Evolutionary conservation across 148 eudicot species (phyloP), one percentile per base, ranked within the genome.

Genomic region (Rhododendron mucronatum): DNA sequence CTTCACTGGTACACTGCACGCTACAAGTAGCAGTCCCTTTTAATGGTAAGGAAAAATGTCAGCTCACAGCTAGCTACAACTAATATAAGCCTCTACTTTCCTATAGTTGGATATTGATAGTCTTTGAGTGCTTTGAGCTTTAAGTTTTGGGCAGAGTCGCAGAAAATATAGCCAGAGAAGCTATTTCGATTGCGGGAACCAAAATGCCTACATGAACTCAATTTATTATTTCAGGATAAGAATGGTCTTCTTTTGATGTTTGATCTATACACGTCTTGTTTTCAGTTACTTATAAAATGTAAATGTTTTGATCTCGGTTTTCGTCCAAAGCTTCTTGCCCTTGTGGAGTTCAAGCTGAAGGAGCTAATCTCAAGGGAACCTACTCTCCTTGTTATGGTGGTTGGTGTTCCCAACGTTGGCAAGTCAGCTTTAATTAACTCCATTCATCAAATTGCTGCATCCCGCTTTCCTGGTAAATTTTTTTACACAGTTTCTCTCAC

Each of bases 361-460:
- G 99, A 97, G 88, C 90, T 86, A 30, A 97, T 97, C 50, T 87
- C 91, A 76, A 90, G 92, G 95, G 96, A 97, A 87, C 98, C 98
- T 80, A 97, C 99, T 37, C 92, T 97, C 26, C 95, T 94, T 82
- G 94, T 97, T 67, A 95, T 97, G 98, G 99, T 97, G 33, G 95
- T 97, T 87, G 99, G 99, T 53, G 99, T 95, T 86, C 98, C 99
- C 16, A 97, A 97, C 80, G 99, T 95, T 86, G 99, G 99, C 84
- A 97, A 97, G 85, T 97, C 99, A 23, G 98, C 95, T 86, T 91
- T 97, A 83, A 97, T 97, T 71, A 97, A 97, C 86, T 93, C 92
- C 74, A 94, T 97, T 88, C 94, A 92, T 92, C 96, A 88, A 84
- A 95, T 97, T 85, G 97, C 99, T 15, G 86, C 95, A 61, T 21